Percentiles rank a stretch among this genome's conserved stretches.
These are phyloP conservation scores for Apocynum venetum DNA, from an alignment of 257 asterid species.

Conservation along the genomic window DNA sequence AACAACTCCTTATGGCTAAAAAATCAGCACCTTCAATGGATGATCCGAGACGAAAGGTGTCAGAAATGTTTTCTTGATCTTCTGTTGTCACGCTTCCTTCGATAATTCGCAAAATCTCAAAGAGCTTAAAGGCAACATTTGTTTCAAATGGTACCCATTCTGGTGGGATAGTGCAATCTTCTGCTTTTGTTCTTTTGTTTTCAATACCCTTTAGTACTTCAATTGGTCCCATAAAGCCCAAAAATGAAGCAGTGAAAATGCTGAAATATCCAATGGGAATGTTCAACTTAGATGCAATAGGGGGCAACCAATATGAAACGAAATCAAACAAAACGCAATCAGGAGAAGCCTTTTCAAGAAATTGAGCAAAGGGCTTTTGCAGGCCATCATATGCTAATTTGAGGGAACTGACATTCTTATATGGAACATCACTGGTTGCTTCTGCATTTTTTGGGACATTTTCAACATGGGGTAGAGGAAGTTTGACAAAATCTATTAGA, in stretches of 20 bases:
- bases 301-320: slow-evolving; percentile 25
- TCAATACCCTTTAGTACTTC: slow-evolving; percentile 4
- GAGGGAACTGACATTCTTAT: slow-evolving; percentile 26
- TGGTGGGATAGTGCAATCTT: slow-evolving; percentile 17
- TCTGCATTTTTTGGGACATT: neutral
- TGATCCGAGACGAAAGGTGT: neutral
- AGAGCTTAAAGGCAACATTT: neutral
- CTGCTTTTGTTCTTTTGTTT: slow-evolving; percentile 14
- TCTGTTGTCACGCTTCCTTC: neutral
- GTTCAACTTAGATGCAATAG: slow-evolving; percentile 8
- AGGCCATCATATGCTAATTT: slow-evolving; percentile 32
- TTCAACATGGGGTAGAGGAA: slow-evolving; percentile 31
- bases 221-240: slow-evolving; percentile 17
- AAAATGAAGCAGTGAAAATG: neutral
- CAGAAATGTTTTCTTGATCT: slow-evolving; percentile 14
- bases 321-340: slow-evolving; percentile 35
- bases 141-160: slow-evolving; percentile 12
- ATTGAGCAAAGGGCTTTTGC: slow-evolving; percentile 16
- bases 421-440: slow-evolving; percentile 14
- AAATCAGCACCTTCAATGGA: neutral
- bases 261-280: slow-evolving; percentile 19
- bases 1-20: slow-evolving; percentile 19
- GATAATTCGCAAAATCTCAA: slow-evolving; percentile 8
- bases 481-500: slow-evolving; percentile 25
- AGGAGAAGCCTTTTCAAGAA: slow-evolving; percentile 12